Base-by-base conservation (phyloP, 257 asterid species). In the Nicotiana undulata region DNA sequence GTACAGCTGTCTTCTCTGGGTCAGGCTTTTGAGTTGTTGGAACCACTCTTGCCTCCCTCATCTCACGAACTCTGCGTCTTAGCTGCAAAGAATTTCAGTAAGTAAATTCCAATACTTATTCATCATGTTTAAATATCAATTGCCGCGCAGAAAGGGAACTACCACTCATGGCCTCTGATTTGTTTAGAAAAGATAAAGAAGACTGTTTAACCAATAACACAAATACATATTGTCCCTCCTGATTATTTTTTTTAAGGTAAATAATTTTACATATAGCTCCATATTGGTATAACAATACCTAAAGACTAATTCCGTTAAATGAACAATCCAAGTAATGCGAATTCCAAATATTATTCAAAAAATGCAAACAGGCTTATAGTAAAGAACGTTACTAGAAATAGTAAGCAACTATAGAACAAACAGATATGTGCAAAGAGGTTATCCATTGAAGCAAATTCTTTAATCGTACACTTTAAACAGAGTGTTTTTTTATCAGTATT, bases 11-110 rank as follows among this genome's bases (percentile, higher is more conserved):
- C 52, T 94, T 88, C 88, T 90, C 90, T 82, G 68, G 89, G 76
- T 89, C 94, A 81, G 84, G 67, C 89, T 87, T 91, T 82, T 81
- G 93, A 84, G 85, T 79, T 40, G 86, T 85, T 4, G 97, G 92
- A 85, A 85, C 92, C 80, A 91, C 94, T 89, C 90, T 89, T 72
- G 96, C 80, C 81, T 95, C 99, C 91, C 99, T 92, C 99, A 95
- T 93, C 83, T 92, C 97, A 65, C 99, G 98, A 53, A 95, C 99
- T 85, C 96, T 89, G 59, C 98, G 91, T 32, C 90, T 90, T 81
- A 95, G 92, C 99, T 95, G 95, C 79, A 74, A 40, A 84, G 49
- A 82, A 82, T 24, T 87, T 81, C 51, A 74, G 49, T 24, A 22
- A 15, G 51, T 74, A 34, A 74, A 22, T 49, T 37, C 49, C 40